These are phyloP conservation scores for Pythium brachiatum DNA, from an alignment of 352 stramenopile species.

Conservation along the genomic window DNA sequence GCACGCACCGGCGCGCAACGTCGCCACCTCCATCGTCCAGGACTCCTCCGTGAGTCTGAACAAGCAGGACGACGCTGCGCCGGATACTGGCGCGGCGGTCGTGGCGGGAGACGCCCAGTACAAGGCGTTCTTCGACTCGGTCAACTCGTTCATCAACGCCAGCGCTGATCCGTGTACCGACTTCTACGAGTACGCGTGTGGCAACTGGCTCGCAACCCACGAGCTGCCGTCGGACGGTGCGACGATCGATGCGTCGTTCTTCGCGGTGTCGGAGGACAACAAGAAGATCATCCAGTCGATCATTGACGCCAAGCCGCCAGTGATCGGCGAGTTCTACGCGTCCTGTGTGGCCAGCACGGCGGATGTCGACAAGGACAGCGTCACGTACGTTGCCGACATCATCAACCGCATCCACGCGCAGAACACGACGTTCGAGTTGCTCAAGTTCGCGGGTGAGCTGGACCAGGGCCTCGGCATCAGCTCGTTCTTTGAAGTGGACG, in stretches of 20 bases:
- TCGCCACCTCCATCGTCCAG: background rate
- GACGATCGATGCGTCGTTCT: slow-evolving; percentile 56
- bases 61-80: slow-evolving; percentile 12
- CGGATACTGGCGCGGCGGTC: background rate
- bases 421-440: slow-evolving; percentile 38
- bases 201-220: slow-evolving; percentile 58
- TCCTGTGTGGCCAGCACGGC: slow-evolving; percentile 44
- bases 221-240: slow-evolving; percentile 47
- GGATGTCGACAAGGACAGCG: slow-evolving; percentile 37
- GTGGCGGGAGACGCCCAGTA: slow-evolving; percentile 18
- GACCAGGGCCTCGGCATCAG: slow-evolving; percentile 42
- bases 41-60: slow-evolving; percentile 4
- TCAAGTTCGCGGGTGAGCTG: slow-evolving; percentile 44
- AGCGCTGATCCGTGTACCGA: slow-evolving; percentile 62
- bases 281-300: slow-evolving; percentile 53
- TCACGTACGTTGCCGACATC: slow-evolving; percentile 37
- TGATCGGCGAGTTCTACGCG: slow-evolving; percentile 55
- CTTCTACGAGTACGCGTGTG: slow-evolving; percentile 78
- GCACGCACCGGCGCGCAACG: slow-evolving; percentile 1
- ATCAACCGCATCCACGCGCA: slow-evolving; percentile 37
- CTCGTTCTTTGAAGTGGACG: slow-evolving; percentile 50
- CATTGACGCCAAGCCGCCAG: slow-evolving; percentile 43
- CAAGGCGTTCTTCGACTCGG: slow-evolving; percentile 37
- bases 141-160: slow-evolving; percentile 53
- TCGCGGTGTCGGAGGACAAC: slow-evolving; percentile 45